Conservation (phyloP, 495 filamentous ascomycete species). For the Antarctomyces pellizariae region DNA sequence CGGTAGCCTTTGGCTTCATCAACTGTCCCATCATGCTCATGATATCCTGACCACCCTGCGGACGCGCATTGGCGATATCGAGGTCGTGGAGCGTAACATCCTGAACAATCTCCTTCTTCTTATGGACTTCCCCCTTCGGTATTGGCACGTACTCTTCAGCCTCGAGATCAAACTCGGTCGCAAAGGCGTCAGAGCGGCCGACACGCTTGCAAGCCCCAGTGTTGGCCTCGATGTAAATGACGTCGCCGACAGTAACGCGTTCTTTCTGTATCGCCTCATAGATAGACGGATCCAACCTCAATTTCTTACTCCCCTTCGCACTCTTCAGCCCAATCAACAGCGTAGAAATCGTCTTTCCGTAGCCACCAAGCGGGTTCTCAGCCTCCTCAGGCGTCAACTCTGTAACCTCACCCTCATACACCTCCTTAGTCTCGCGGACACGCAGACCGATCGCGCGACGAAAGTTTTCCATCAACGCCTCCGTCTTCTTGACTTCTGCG, state of each 20-base stretch:
- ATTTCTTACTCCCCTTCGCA: conserved; percentile 83
- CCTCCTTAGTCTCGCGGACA: conserved; percentile 93
- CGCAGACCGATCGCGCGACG: conserved; percentile 84
- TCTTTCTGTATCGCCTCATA: conserved; percentile 99
- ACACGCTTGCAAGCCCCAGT: conserved; percentile 94
- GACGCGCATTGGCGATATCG: conserved; percentile 86
- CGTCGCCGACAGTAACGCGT: conserved; percentile 81
- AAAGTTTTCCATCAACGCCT: conserved; percentile 97
- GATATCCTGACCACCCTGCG: conserved; percentile 90
- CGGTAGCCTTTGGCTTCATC: conserved; percentile 97
- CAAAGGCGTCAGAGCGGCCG: conserved; percentile 83
- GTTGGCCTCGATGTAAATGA: conserved; percentile 97
- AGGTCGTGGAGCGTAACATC: conserved; percentile 93
- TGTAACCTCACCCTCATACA: conserved; percentile 92
- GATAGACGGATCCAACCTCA: conserved; percentile 86
- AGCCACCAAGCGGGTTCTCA: conserved; percentile 92
- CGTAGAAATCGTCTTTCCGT: conserved; percentile 84
- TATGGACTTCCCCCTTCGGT: conserved; percentile 95
- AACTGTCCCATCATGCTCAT: conserved; percentile 99
- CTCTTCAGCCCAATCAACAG: conserved; percentile 77
- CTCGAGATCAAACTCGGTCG: conserved; percentile 94
- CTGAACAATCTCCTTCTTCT: conserved; percentile 99
- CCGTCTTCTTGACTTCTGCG: conserved; percentile 96
- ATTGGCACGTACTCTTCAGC: conserved; percentile 97
- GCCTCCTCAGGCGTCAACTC: conserved; percentile 89